A percentile compares a stretch with the other conserved stretches of the same genome.
phyloP scores from a whole-genome alignment of 2,329 filamentous ascomycete genomes.

The Xylariomycetidae sp. region DNA sequence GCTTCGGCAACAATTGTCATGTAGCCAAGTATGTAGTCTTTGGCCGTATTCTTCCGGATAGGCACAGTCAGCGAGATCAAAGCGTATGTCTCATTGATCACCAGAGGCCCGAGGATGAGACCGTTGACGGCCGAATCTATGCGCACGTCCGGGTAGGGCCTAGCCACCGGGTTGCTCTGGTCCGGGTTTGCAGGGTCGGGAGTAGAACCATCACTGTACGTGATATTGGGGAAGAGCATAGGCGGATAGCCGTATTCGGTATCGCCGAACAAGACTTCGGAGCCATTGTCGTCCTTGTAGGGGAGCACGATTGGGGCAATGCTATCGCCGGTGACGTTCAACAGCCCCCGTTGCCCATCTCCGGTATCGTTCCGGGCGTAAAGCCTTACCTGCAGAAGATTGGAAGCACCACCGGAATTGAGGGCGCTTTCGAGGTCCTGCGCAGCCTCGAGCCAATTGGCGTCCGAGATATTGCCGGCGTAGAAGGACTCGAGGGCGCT shows the following conservation, averaged over 20 bases:
- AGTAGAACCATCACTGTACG: constrained; percentile 47
- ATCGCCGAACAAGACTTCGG: constrained; percentile 57
- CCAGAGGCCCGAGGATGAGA: constrained; percentile 72
- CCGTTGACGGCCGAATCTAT: constrained; percentile 45
- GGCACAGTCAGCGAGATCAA: constrained; percentile 79
- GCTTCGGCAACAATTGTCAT: constrained; percentile 76
- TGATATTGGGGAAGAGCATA: constrained; percentile 73
- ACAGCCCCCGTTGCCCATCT: constrained; percentile 41
- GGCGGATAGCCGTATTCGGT: constrained; percentile 63
- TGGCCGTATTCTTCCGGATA: constrained; percentile 62
- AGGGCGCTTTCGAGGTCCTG: constrained; percentile 71
- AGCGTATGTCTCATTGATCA: constrained; percentile 68
- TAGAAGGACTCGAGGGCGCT: constrained; percentile 48
- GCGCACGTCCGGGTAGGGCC: constrained; percentile 45
- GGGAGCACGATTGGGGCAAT: constrained; percentile 56
- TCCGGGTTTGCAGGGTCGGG: constrained; percentile 36
- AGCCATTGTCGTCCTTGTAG: constrained; percentile 53
- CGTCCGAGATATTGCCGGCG: constrained; percentile 46
- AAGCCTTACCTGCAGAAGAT: constrained; percentile 66
- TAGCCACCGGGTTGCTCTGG: constrained; percentile 39
- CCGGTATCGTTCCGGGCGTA: constrained; percentile 66
- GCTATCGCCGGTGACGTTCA: constrained; percentile 57
- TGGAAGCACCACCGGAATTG: constrained; percentile 43
- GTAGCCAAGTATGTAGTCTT: constrained; percentile 69
- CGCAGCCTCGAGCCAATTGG: constrained; percentile 57